Conservation (phyloP, 2,329 filamentous ascomycete genomes). For the Colletotrichum graminicola region DNA sequence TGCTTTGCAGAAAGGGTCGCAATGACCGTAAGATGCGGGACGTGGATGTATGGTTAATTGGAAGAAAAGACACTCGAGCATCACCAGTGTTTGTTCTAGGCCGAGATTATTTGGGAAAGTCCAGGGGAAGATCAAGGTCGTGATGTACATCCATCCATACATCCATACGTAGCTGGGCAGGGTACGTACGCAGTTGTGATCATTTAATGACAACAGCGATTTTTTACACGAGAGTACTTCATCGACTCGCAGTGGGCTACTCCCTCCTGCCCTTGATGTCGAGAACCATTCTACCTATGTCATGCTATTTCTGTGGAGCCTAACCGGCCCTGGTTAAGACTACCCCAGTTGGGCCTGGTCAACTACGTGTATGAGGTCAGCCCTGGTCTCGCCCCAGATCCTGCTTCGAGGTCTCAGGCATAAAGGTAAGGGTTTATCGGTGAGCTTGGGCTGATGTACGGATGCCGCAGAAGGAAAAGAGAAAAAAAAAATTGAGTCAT, state of each 20-base stretch:
- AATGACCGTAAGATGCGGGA: constrained; percentile 6
- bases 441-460: constrained; percentile 14
- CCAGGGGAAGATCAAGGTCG: constrained; percentile 19
- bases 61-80: neutral
- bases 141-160: neutral
- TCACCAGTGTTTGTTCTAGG: constrained; percentile 4
- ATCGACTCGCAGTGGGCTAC: neutral
- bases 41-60: neutral
- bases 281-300: constrained; percentile 11
- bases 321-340: neutral
- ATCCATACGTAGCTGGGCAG: neutral
- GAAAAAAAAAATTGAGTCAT: constrained; percentile 18
- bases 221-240: constrained; percentile 2
- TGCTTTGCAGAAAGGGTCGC: constrained; percentile 7
- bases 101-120: constrained; percentile 4
- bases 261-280: constrained; percentile 7
- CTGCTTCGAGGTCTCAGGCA: constrained; percentile 14
- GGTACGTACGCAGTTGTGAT: neutral
- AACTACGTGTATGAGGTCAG: neutral
- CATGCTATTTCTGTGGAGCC: constrained; percentile 24
- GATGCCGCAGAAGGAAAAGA: neutral
- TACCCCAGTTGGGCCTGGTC: neutral
- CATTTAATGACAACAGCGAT: constrained; percentile 14
- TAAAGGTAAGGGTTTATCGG: constrained; percentile 14
- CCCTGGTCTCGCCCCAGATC: neutral